Percentiles rank a stretch among this genome's conserved stretches.
phyloP scores from a whole-genome alignment of 2,329 filamentous ascomycete genomes.

The Colletotrichum paranaense region DNA sequence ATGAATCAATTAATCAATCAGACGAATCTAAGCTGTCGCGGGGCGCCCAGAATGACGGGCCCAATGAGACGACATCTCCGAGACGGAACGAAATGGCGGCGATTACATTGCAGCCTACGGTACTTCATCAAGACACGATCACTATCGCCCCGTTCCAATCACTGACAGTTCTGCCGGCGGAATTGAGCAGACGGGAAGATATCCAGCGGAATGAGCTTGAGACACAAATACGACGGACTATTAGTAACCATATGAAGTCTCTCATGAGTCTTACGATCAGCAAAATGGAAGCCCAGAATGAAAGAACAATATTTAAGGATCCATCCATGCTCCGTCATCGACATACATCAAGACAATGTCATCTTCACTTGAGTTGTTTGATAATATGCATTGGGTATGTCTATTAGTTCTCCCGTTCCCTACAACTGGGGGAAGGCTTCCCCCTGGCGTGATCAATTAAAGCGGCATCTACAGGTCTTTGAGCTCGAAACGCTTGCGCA shows the following conservation, averaged over 20 bases:
- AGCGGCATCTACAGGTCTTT: conserved; percentile 5
- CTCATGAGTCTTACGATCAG: neutral
- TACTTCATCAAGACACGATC: neutral
- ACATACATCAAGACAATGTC: neutral
- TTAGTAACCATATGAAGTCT: neutral
- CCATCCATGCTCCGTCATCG: neutral
- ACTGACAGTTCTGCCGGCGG: neutral
- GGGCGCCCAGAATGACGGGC: no score
- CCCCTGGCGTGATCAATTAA: neutral
- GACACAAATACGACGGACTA: neutral
- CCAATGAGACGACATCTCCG: neutral
- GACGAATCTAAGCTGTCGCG: neutral
- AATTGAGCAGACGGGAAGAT: neutral
- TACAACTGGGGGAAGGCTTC: neutral
- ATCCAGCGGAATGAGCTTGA: neutral
- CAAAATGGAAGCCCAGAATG: neutral
- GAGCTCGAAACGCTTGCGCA: conserved; percentile 39
- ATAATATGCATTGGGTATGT: neutral
- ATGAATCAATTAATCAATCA: neutral
- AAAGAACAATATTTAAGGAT: neutral
- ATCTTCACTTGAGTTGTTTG: neutral
- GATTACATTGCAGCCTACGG: neutral
- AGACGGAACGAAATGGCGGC: neutral
- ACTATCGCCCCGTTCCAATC: neutral
- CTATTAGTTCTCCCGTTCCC: neutral